Conservation (phyloP, 179 eudicot genomes). For the Actinidia arguta region DNA sequence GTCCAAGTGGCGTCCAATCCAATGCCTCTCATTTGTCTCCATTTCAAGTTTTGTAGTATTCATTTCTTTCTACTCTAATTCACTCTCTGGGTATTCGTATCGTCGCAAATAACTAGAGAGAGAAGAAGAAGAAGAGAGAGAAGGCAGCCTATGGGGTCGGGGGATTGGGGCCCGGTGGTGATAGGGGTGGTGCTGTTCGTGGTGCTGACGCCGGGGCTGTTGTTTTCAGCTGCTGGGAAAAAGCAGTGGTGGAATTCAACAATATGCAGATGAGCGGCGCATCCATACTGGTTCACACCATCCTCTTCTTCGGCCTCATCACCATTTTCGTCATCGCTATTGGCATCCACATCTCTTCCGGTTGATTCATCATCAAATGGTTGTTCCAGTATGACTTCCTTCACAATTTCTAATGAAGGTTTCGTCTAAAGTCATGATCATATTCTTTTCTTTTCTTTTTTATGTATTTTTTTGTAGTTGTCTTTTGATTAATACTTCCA, state of each 20-base stretch:
- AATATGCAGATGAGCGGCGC: conserved; percentile 58
- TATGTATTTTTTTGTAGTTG: too few species aligned
- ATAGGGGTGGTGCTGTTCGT: conserved; percentile 63
- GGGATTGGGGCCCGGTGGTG: conserved; percentile 71
- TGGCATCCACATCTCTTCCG: conserved; percentile 60
- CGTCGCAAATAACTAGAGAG: too few species aligned
- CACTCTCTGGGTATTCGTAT: too few species aligned
- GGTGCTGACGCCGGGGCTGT: conserved; percentile 55
- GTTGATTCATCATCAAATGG: too few species aligned
- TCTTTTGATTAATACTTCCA: too few species aligned
- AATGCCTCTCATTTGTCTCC: neutral
- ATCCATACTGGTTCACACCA: conserved; percentile 54
- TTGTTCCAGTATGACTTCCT: too few species aligned
- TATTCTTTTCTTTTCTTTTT: too few species aligned
- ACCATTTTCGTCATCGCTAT: conserved; percentile 59
- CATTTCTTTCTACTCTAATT: neutral
- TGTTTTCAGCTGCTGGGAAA: conserved; percentile 60
- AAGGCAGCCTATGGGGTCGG: conserved; percentile 34
- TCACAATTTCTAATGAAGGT: too few species aligned
- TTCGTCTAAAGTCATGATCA: too few species aligned
- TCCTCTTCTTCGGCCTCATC: conserved; percentile 56
- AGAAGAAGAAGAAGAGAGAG: neutral
- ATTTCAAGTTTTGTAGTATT: neutral
- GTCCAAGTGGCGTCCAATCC: neutral
- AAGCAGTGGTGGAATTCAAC: conserved; percentile 48